Evolutionary conservation across 1,139 yeast genomes (phyloP).

Genomic region (Sugiyamaella pinicola): DNA sequence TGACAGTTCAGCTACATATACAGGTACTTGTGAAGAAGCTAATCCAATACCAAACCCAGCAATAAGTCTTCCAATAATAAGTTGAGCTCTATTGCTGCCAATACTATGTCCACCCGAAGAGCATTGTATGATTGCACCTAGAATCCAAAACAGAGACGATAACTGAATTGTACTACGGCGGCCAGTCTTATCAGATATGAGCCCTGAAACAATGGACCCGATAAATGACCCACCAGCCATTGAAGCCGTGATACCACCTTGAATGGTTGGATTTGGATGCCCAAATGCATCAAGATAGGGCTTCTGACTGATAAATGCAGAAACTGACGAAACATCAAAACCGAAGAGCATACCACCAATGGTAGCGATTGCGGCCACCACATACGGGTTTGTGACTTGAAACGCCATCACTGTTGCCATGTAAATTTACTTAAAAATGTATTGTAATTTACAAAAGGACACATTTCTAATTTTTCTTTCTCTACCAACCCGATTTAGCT

Average conservation of each 20-base stretch:
- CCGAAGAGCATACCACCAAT: constrained; percentile 97
- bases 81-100: constrained; percentile 63
- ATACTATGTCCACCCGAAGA: constrained; percentile 49
- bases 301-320: constrained; percentile 77
- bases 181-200: constrained; percentile 70
- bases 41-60: constrained; percentile 73
- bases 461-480: no score
- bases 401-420: constrained; percentile 18
- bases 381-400: constrained; percentile 43
- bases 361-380: constrained; percentile 58
- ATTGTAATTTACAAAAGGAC: no score
- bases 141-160: constrained; percentile 70
- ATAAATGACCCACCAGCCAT: constrained; percentile 87
- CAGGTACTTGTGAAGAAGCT: constrained; percentile 71
- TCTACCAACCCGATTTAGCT: no score
- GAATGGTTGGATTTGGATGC: constrained; percentile 46
- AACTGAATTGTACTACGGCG: constrained; percentile 74
- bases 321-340: constrained; percentile 89
- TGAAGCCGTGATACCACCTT: constrained; percentile 92
- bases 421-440: no score
- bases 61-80: constrained; percentile 62
- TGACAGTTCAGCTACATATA: constrained; percentile 72
- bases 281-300: constrained; percentile 50
- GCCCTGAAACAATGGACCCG: constrained; percentile 43
- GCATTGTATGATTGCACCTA: constrained; percentile 83